phyloP scores from a whole-genome alignment of 768 basidiomycete genomes.

The Boletus tylopilopsis region DNA sequence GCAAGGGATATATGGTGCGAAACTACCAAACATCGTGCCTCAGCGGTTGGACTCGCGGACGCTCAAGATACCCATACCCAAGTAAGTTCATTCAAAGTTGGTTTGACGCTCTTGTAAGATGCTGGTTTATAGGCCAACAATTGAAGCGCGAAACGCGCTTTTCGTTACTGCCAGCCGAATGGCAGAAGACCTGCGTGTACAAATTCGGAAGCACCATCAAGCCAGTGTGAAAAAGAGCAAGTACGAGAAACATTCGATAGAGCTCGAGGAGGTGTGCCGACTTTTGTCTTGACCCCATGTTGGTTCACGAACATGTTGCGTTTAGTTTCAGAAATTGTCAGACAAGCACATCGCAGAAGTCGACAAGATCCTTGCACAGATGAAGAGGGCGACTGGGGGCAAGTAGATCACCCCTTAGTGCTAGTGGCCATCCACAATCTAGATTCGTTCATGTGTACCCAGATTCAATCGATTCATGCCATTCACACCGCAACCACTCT shows the following conservation, averaged over 20 bases:
- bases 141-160: conserved; percentile 62
- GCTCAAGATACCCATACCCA: conserved; percentile 76
- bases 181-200: conserved; percentile 72
- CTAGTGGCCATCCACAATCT: background rate
- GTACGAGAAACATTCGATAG: conserved; percentile 64
- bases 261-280: conserved; percentile 53
- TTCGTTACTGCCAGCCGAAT: conserved; percentile 54
- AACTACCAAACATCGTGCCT: conserved; percentile 67
- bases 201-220: conserved; percentile 70
- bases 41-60: conserved; percentile 69
- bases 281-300: background rate
- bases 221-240: conserved; percentile 65
- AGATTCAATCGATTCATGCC: background rate
- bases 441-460: background rate
- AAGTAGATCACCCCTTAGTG: conserved; percentile 13
- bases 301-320: background rate
- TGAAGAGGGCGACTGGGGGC: conserved; percentile 53
- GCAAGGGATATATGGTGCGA: conserved; percentile 69
- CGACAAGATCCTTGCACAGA: conserved; percentile 57
- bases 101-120: background rate
- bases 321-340: conserved; percentile 70
- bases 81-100: conserved; percentile 38
- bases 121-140: conserved; percentile 55
- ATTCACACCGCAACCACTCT: no score
- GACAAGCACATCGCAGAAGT: conserved; percentile 62